These are phyloP conservation scores for Apophysomyces ossiformis DNA, from an alignment of 371 early-diverging fungal genomes.

Conservation along the genomic window DNA sequence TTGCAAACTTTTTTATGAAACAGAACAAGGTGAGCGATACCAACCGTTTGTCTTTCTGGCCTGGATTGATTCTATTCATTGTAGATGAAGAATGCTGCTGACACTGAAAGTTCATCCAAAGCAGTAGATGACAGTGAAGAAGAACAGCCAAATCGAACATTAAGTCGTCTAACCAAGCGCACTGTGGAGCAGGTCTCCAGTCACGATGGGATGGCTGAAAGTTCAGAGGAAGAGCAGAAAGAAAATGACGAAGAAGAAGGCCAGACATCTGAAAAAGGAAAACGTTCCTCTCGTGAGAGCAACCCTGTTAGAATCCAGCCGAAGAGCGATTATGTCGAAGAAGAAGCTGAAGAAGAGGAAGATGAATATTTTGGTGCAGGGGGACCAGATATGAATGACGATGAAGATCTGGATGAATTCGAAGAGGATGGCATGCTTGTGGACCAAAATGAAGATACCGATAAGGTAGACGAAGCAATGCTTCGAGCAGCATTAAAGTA, in stretches of 20 bases:
- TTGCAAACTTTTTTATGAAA: conserved; percentile 30
- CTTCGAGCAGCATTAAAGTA: conserved; percentile 42
- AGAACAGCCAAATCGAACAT: conserved; percentile 11
- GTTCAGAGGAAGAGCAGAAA: conserved; percentile 18
- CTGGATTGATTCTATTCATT: neutral
- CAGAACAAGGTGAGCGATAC: conserved; percentile 10
- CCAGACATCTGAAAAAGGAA: neutral
- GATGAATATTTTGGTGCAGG: conserved; percentile 53
- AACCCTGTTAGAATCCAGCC: conserved; percentile 13
- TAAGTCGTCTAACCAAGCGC: conserved; percentile 28
- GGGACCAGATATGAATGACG: conserved; percentile 39
- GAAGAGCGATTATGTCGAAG: conserved; percentile 39
- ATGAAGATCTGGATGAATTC: conserved; percentile 45
- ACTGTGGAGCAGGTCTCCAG: conserved; percentile 14
- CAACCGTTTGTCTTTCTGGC: neutral
- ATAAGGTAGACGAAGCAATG: conserved; percentile 40
- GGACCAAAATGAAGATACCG: conserved; percentile 40
- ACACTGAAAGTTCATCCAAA: neutral
- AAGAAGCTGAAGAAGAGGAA: conserved; percentile 56
- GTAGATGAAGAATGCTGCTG: conserved; percentile 2
- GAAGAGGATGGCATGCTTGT: conserved; percentile 51
- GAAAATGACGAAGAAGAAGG: conserved; percentile 18
- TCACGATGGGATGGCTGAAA: conserved; percentile 10
- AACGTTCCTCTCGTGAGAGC: neutral
- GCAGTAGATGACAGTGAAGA: neutral